A percentile compares a stretch with the other conserved stretches of the same genome.
Conservation (phyloP, 805 yeast species). For the Yamadazyma endophytica region DNA sequence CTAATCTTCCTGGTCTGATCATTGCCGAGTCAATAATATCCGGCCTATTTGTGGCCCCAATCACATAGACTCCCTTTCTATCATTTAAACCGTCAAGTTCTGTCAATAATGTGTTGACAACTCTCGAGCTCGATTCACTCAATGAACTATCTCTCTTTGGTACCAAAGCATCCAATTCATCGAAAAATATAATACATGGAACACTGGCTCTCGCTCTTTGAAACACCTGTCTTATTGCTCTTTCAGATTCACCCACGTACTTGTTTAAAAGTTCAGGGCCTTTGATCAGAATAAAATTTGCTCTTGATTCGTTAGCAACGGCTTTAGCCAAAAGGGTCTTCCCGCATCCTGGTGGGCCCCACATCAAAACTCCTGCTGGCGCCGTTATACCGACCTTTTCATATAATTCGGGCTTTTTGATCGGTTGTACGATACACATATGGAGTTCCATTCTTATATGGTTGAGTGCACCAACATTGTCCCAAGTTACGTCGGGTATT, state of each 20-base stretch:
- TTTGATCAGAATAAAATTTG: slow-evolving; percentile 91
- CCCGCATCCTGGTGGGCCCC: slow-evolving; percentile 99
- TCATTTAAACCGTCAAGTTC: slow-evolving; percentile 95
- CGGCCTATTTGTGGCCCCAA: slow-evolving; percentile 96
- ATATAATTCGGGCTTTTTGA: slow-evolving; percentile 85
- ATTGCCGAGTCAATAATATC: slow-evolving; percentile 98
- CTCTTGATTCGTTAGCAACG: slow-evolving; percentile 95
- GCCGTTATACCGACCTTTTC: slow-evolving; percentile 91
- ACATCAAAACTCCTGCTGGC: slow-evolving; percentile 92
- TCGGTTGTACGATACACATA: slow-evolving; percentile 97
- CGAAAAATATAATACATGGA: slow-evolving; percentile 93
- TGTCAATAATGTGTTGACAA: slow-evolving; percentile 89
- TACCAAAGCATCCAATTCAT: slow-evolving; percentile 92
- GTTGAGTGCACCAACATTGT: slow-evolving; percentile 84
- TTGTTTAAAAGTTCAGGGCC: slow-evolving; percentile 95
- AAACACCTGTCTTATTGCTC: slow-evolving; percentile 91
- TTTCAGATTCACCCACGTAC: slow-evolving; percentile 94
- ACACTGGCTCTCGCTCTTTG: slow-evolving; percentile 87
- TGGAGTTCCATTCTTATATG: slow-evolving; percentile 84
- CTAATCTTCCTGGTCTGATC: slow-evolving; percentile 95
- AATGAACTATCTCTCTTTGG: slow-evolving; percentile 88
- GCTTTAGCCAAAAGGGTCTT: slow-evolving; percentile 95
- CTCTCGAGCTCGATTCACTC: slow-evolving; percentile 87
- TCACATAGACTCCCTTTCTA: slow-evolving; percentile 86
- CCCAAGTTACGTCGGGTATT: slow-evolving; percentile 96